Percentiles rank a stretch among this genome's conserved stretches.
Evolutionary conservation across 177 flowering plant species (phyloP).

Genomic region (Vitis hybrid): DNA sequence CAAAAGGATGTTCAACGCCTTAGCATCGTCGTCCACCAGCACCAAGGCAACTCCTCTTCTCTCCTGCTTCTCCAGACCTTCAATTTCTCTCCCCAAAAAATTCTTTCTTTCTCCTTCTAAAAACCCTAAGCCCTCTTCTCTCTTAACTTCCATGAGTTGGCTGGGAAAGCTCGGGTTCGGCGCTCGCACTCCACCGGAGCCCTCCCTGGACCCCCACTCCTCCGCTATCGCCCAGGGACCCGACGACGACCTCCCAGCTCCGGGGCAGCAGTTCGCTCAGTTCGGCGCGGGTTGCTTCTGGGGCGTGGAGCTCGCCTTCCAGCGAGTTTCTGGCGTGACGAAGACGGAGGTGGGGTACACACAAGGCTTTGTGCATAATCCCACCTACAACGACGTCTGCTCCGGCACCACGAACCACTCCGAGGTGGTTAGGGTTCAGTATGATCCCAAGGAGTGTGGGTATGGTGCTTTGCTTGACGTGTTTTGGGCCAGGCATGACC

Average conservation of each 20-base stretch:
- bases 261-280: constrained; percentile 81
- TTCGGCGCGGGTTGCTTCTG: constrained; percentile 96
- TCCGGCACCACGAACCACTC: constrained; percentile 68
- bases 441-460: constrained; percentile 72
- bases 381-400: constrained; percentile 73
- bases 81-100: too few species aligned
- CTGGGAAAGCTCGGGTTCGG: constrained; percentile 44
- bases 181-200: constrained; percentile 21
- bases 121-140: too few species aligned
- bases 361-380: constrained; percentile 70
- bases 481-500: constrained; percentile 87
- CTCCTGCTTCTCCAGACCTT: too few species aligned
- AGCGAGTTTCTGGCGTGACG: constrained; percentile 77
- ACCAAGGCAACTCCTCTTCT: too few species aligned
- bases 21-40: too few species aligned
- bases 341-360: constrained; percentile 87
- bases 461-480: constrained; percentile 59
- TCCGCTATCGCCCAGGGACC: constrained; percentile 67
- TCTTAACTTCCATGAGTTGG: too few species aligned
- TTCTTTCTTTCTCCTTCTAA: too few species aligned
- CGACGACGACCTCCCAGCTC: constrained; percentile 73
- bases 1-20: too few species aligned
- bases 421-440: constrained; percentile 90
- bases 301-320: constrained; percentile 89
- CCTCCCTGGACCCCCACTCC: constrained; percentile 31